These are phyloP conservation scores for Flaveria floridana DNA, from an alignment of 140 eudicot genomes.

Conservation along the genomic window DNA sequence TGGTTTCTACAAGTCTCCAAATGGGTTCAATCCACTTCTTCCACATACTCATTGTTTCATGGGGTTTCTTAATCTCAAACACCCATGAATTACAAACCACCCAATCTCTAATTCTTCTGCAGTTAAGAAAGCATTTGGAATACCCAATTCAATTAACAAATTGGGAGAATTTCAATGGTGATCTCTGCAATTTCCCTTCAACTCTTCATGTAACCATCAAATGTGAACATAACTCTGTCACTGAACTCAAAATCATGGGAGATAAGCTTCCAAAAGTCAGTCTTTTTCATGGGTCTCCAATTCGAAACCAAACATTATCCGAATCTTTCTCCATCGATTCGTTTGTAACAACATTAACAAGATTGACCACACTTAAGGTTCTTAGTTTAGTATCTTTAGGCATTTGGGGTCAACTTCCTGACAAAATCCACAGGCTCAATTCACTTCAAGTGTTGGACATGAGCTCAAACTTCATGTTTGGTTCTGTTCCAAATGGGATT, in stretches of 20 bases:
- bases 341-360: slow-evolving; percentile 69
- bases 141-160: slow-evolving; percentile 52
- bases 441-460: slow-evolving; percentile 70
- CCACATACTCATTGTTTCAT: slow-evolving; percentile 36
- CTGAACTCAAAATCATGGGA: slow-evolving; percentile 79
- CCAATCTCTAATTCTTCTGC: slow-evolving; percentile 63
- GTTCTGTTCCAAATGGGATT: slow-evolving; percentile 64
- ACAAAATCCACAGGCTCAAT: slow-evolving; percentile 66
- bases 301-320: slow-evolving; percentile 69
- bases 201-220: slow-evolving; percentile 52
- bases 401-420: slow-evolving; percentile 90
- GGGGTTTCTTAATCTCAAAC: slow-evolving; percentile 45
- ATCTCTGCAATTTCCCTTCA: slow-evolving; percentile 55
- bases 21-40: slow-evolving; percentile 44
- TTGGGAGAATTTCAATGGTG: slow-evolving; percentile 55
- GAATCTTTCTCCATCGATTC: slow-evolving; percentile 78
- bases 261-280: slow-evolving; percentile 51
- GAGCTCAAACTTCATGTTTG: slow-evolving; percentile 84
- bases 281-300: slow-evolving; percentile 57
- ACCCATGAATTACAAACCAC: slow-evolving; percentile 58
- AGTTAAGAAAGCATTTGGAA: slow-evolving; percentile 77
- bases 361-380: slow-evolving; percentile 70
- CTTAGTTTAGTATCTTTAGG: slow-evolving; percentile 81
- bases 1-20: background rate
- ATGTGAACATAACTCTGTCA: slow-evolving; percentile 53